Evolutionary conservation across 768 basidiomycete genomes (phyloP).

Genomic region (Tremella yokohamensis): DNA sequence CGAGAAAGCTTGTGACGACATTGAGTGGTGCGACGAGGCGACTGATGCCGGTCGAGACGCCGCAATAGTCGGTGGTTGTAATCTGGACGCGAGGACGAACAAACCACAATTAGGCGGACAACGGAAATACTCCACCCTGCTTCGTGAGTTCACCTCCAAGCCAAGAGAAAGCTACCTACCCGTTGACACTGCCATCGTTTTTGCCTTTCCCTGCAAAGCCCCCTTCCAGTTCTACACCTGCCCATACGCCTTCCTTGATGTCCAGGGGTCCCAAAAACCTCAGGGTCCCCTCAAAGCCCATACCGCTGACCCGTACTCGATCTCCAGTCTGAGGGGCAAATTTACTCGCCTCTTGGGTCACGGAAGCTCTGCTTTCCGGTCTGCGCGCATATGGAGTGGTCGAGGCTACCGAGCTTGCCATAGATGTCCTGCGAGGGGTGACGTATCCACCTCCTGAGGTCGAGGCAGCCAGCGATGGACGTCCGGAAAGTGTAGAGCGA

Average conservation of each 20-base stretch:
- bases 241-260: conserved; percentile 86
- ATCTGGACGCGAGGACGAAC: conserved; percentile 77
- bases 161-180: conserved; percentile 59
- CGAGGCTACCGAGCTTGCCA: conserved; percentile 36
- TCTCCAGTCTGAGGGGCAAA: conserved; percentile 63
- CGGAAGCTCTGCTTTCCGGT: conserved; percentile 38
- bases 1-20: conserved; percentile 26
- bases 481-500: conserved; percentile 20
- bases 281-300: conserved; percentile 78
- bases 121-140: conserved; percentile 76
- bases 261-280: conserved; percentile 79
- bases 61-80: conserved; percentile 71
- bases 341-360: conserved; percentile 6
- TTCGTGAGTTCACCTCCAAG: conserved; percentile 7
- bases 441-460: conserved; percentile 17
- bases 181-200: conserved; percentile 83
- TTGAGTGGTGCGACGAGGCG: conserved; percentile 61
- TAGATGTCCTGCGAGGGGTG: conserved; percentile 41
- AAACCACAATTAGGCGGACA: conserved; percentile 86
- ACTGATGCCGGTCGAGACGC: conserved; percentile 72
- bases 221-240: conserved; percentile 82
- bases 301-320: conserved; percentile 76
- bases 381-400: conserved; percentile 33
- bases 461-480: conserved; percentile 15
- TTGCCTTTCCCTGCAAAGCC: conserved; percentile 89